Evolutionary conservation across 2,329 filamentous ascomycete species (phyloP).

Genomic region (Trichoderma sp.): DNA sequence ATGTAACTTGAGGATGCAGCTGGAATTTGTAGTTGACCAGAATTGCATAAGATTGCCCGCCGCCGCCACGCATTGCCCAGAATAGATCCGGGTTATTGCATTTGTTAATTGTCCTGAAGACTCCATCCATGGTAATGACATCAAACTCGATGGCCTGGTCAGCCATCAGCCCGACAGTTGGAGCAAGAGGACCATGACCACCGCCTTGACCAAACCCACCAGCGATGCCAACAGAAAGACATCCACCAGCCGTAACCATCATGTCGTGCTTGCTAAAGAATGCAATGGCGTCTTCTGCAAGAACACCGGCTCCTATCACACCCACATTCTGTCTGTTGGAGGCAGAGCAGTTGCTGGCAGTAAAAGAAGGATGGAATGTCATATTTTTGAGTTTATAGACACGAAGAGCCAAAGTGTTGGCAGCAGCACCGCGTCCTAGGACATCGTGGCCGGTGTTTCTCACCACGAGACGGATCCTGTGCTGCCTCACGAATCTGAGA

Average conservation of each 20-base stretch:
- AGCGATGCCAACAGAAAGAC: conserved; percentile 53
- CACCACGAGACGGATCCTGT: conserved; percentile 46
- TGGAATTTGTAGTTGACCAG: conserved; percentile 14
- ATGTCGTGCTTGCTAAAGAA: conserved; percentile 28
- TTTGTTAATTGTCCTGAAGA: conserved; percentile 42
- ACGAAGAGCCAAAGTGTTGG: conserved; percentile 47
- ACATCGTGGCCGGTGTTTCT: conserved; percentile 50
- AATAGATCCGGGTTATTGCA: conserved; percentile 50
- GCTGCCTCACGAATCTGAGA: conserved; percentile 17
- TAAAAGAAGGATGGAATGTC: conserved; percentile 23
- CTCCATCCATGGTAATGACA: conserved; percentile 49
- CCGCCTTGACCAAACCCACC: conserved; percentile 61
- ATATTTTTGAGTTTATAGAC: conserved; percentile 45
- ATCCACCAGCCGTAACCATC: conserved; percentile 46
- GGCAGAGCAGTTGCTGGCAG: background rate
- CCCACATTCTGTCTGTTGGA: background rate
- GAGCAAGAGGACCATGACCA: conserved; percentile 54
- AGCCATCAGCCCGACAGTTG: conserved; percentile 55
- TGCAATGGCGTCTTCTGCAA: conserved; percentile 43
- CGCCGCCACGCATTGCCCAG: conserved; percentile 57
- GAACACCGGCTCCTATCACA: conserved; percentile 25
- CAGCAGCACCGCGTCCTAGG: conserved; percentile 51
- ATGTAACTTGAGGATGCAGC: background rate
- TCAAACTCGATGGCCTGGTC: conserved; percentile 57
- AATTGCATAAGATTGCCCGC: conserved; percentile 26